Evolutionary conservation across 2,329 filamentous ascomycete genomes (phyloP).

Genomic region (Claviceps sp.): DNA sequence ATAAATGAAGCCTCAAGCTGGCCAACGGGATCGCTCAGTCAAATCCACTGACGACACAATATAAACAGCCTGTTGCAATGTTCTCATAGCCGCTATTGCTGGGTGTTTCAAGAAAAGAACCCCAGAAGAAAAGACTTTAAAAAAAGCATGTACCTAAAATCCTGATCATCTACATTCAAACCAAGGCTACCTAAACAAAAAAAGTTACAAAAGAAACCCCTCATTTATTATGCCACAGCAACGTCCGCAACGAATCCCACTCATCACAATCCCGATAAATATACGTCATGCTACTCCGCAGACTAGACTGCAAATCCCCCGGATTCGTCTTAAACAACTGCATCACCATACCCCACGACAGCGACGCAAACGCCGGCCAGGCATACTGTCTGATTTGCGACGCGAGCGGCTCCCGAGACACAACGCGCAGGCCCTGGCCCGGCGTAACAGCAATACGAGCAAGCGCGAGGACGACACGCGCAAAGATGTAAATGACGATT

Average conservation of each 20-base stretch:
- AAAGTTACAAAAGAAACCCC: not conserved
- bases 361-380: constrained; percentile 83
- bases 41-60: no score
- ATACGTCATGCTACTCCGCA: constrained; percentile 93
- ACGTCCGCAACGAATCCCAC: constrained; percentile 76
- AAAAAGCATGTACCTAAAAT: not conserved
- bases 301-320: constrained; percentile 76
- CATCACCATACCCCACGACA: constrained; percentile 93
- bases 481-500: constrained; percentile 97
- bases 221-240: constrained; percentile 73
- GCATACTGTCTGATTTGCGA: constrained; percentile 51
- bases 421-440: constrained; percentile 32
- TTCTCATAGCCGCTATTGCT: no score
- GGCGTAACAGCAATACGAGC: constrained; percentile 71
- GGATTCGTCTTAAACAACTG: constrained; percentile 87
- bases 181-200: not conserved
- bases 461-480: constrained; percentile 71
- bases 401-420: constrained; percentile 35
- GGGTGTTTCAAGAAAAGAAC: not conserved
- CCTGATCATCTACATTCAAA: not conserved
- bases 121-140: not conserved
- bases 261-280: constrained; percentile 84
- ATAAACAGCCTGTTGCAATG: no score
- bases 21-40: no score
- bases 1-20: no score